Conservation (phyloP, 164 flowering plant genomes). For the Stephania japonica region DNA sequence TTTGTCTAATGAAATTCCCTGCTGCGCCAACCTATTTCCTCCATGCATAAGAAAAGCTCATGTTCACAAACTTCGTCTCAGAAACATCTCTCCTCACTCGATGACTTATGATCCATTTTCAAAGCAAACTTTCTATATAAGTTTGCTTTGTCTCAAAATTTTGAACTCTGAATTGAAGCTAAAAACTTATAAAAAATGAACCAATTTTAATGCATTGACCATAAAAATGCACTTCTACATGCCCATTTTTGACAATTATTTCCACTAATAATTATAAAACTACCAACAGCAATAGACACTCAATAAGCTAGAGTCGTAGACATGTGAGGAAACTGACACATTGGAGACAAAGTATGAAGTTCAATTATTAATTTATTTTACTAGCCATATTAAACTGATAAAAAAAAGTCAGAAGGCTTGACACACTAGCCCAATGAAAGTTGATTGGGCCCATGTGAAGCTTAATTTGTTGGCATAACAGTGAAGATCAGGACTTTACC, state of each 20-base stretch:
- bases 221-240: neutral
- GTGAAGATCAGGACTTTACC: slow-evolving; percentile 31
- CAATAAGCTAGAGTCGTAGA: neutral
- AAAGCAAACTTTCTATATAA: no score
- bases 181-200: no score
- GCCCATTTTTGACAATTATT: neutral
- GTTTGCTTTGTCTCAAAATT: no score
- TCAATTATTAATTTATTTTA: neutral
- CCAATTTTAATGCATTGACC: neutral
- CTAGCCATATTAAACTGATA: neutral
- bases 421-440: neutral
- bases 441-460: no score
- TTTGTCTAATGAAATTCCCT: no score
- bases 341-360: neutral
- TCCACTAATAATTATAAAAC: neutral
- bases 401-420: neutral
- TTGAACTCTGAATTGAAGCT: no score
- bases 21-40: no score
- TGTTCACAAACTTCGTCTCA: no score
- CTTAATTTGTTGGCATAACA: neutral
- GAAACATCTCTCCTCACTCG: no score
- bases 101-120: no score
- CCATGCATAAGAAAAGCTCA: no score
- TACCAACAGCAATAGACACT: neutral
- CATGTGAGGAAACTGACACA: neutral